Percentiles rank a stretch among this genome's conserved stretches.
Conservation (phyloP, 208 protist species). For the Acanthamoeba lenticulata region DNA sequence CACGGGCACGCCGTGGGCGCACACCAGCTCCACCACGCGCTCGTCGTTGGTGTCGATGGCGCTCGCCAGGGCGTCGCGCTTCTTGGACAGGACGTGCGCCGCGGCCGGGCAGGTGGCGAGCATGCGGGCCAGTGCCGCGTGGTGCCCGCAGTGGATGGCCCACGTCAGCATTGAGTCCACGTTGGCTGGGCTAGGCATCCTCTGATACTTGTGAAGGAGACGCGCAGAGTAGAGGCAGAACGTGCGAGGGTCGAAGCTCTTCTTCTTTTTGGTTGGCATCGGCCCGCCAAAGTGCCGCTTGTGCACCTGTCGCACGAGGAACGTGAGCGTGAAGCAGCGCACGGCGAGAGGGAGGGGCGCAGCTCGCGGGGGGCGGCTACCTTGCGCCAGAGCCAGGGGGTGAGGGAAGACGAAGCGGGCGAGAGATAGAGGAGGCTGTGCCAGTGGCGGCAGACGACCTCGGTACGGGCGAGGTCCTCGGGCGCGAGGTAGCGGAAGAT, state of each 20-base stretch:
- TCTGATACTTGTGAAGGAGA: not conserved
- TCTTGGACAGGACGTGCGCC: not conserved
- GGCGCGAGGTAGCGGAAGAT: not conserved
- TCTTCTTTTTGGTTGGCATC: not conserved
- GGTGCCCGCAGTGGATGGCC: not conserved
- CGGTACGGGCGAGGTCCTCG: not conserved
- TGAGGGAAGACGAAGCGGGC: not conserved
- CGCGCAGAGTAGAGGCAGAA: not conserved
- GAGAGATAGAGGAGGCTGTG: not conserved
- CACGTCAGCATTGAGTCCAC: not conserved
- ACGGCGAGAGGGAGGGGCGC: not conserved
- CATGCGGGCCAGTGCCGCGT: not conserved
- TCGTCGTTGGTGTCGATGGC: not conserved
- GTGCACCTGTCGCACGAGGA: not conserved
- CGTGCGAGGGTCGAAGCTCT: not conserved
- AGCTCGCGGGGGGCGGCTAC: not conserved
- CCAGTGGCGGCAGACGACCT: not conserved
- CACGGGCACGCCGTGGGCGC: not conserved
- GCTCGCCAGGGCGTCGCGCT: not conserved
- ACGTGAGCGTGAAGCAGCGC: not conserved
- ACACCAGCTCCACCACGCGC: not conserved
- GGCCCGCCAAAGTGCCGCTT: not conserved
- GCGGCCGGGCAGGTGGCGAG: not conserved
- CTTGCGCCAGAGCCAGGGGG: conserved; percentile 23
- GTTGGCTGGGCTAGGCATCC: not conserved